Base-by-base conservation (phyloP, 495 filamentous ascomycete genomes). In the Neurospora sp. region DNA sequence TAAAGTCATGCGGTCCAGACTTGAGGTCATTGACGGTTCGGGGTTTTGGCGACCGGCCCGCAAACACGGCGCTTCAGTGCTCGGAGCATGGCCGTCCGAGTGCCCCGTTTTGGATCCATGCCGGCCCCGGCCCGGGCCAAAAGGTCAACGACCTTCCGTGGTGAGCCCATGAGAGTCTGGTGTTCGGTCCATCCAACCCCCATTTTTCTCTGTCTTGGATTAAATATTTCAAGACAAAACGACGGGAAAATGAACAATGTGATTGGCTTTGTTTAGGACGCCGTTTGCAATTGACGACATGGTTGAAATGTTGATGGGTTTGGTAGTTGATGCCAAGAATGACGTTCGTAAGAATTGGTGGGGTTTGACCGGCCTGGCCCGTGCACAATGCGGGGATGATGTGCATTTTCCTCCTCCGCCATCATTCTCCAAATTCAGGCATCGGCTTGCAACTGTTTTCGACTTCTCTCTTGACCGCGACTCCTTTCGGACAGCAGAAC, bases 1-100 rank as follows among this genome's bases (percentile, higher is more conserved):
- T 10, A 48, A 48, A 48, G 44, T 22, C 8, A 45, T 8, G 44
- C 44, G 44, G 6, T 48, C 8, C 44, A 48, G 8, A 48, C n/a
- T 48, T 20, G 45, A 20, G 7, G n/a, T 48, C 8, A 7, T 70
- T 70, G 38, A 38, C 8, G 20, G 41, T 48, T n/a, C 61, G 44
- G 45, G 20, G 48, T 8, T 44, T n/a, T 8, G 40, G 65, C 39
- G 53, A 45, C 45, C 71, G 71, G 59, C 31, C 40, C 59, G 71
- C 40, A 44, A 72, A 59, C 38, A 68, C 71, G 59, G 40, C 71
- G 40, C 71, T 6, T 35, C 71, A 72, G 71, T 69, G 71, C 71
- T 69, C 71, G 71, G 59, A 72, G 71, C 27, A 20, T 35, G 35
- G 38, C 22, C 44, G 27, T 39, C 48, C 48, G 70, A 20, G 27